These are phyloP conservation scores for Phytomonas serpens DNA, from an alignment of 208 protist species.

Conservation along the genomic window DNA sequence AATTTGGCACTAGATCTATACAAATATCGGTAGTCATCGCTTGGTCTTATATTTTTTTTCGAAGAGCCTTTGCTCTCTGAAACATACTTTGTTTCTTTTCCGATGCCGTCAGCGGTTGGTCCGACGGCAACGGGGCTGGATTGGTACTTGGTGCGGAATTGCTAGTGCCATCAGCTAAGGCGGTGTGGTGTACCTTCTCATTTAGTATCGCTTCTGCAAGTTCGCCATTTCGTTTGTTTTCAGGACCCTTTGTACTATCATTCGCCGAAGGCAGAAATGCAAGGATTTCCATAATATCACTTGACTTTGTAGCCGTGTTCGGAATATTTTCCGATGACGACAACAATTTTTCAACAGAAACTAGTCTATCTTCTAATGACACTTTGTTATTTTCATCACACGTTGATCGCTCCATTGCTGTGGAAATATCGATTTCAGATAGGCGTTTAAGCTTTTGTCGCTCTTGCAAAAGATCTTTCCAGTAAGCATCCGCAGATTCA, in stretches of 20 bases:
- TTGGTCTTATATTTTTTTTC: background rate
- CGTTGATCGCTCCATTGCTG: background rate
- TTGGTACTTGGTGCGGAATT: background rate
- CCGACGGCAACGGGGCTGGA: background rate
- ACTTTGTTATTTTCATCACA: background rate
- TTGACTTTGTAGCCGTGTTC: background rate
- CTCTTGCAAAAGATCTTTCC: constrained; percentile 1
- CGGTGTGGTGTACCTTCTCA: background rate
- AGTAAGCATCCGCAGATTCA: background rate
- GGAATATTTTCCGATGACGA: background rate
- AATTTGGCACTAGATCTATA: background rate
- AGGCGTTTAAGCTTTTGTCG: constrained; percentile 3
- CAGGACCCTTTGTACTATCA: background rate
- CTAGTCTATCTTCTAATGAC: background rate
- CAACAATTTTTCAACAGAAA: background rate
- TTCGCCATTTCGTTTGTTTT: background rate
- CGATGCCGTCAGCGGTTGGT: background rate
- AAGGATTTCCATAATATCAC: background rate
- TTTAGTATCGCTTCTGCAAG: background rate
- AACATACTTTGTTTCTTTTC: background rate
- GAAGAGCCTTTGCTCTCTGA: background rate
- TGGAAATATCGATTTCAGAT: background rate
- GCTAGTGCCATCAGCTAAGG: background rate
- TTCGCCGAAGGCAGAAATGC: background rate
- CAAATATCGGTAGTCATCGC: background rate